Conservation (phyloP, 352 stramenopile species). For the Stramenopiles sp. region DNA sequence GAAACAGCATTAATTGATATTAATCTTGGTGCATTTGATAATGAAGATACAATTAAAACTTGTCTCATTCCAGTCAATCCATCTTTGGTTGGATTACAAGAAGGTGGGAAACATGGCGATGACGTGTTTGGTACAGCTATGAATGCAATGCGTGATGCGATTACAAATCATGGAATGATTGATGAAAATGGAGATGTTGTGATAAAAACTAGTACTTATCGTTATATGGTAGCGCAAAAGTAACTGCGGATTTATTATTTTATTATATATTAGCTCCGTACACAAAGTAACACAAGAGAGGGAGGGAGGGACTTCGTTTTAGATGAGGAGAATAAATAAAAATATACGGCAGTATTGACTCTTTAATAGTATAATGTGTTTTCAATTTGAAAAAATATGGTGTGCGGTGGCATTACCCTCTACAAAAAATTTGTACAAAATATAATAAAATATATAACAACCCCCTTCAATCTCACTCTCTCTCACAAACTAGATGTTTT, state of each 20-base stretch:
- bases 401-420: too few relatives aligned
- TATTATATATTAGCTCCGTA: too few relatives aligned
- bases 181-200: slow-evolving; percentile 5
- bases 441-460: too few relatives aligned
- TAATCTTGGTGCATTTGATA: slow-evolving; percentile 5
- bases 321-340: too few relatives aligned
- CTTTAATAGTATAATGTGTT: too few relatives aligned
- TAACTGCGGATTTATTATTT: slow-evolving; percentile 1
- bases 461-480: too few relatives aligned
- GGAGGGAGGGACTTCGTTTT: too few relatives aligned
- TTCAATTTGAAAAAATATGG: too few relatives aligned
- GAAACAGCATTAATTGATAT: slow-evolving; percentile 7
- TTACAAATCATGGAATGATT: slow-evolving; percentile 6
- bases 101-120: slow-evolving; percentile 5
- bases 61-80: slow-evolving; percentile 5
- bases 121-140: slow-evolving; percentile 1
- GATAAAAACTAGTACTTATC: slow-evolving; percentile 4
- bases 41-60: slow-evolving; percentile 6
- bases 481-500: too few relatives aligned
- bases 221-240: slow-evolving; percentile 3
- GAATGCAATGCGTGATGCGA: slow-evolving; percentile 5
- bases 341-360: too few relatives aligned
- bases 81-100: slow-evolving; percentile 6
- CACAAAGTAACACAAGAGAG: too few relatives aligned
- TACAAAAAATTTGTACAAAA: too few relatives aligned